phyloP scores from a whole-genome alignment of 2,329 filamentous ascomycete species.

The Arachnomyces sp. region DNA sequence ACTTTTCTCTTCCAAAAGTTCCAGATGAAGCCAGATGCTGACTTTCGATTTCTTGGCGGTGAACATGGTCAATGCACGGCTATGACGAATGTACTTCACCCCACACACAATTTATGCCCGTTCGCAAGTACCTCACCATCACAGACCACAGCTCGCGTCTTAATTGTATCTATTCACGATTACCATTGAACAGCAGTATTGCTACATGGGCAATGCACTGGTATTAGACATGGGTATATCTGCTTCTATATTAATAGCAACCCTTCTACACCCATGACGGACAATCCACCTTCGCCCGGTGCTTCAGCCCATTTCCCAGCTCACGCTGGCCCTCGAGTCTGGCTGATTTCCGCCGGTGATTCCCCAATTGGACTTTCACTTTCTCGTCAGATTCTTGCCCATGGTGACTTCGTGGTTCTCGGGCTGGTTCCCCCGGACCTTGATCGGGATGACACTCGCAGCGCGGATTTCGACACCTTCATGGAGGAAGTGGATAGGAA shows the following conservation, averaged over 20 bases:
- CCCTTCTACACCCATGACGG: constrained; percentile 26
- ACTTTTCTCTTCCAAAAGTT: too few relatives aligned
- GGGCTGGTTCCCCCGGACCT: constrained; percentile 74
- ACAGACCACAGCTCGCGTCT: not conserved
- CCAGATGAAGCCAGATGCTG: too few relatives aligned
- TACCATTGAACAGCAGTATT: not conserved
- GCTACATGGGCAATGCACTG: too few relatives aligned
- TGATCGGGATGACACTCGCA: constrained; percentile 63
- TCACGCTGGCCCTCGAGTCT: constrained; percentile 68
- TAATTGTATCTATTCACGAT: too few relatives aligned
- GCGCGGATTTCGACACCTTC: constrained; percentile 71
- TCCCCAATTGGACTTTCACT: constrained; percentile 79
- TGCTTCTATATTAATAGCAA: constrained; percentile 15
- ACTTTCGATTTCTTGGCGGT: too few relatives aligned
- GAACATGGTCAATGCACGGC: too few relatives aligned
- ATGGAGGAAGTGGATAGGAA: constrained; percentile 54
- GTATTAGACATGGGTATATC: constrained; percentile 21
- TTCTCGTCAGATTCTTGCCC: constrained; percentile 71
- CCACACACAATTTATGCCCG: too few relatives aligned
- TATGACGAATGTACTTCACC: too few relatives aligned
- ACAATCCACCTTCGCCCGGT: constrained; percentile 27
- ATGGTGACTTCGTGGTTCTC: constrained; percentile 84
- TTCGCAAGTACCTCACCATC: too few relatives aligned
- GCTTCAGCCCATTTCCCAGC: constrained; percentile 45
- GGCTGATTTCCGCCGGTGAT: constrained; percentile 83